Base-by-base conservation (phyloP, 1,284 basidiomycete genomes). In the Xanthoconium separans region DNA sequence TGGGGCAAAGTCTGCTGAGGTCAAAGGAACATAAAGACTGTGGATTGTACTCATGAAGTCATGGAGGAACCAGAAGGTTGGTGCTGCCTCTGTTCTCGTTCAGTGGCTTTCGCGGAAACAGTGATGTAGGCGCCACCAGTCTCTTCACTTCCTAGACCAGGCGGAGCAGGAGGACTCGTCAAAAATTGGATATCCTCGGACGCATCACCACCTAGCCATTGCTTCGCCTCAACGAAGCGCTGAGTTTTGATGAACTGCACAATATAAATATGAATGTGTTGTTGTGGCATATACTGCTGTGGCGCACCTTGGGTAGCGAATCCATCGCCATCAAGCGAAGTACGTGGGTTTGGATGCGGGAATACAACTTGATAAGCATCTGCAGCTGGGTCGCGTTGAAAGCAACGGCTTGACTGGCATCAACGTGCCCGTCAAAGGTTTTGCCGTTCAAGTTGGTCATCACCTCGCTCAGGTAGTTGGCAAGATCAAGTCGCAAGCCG, bases 261-360 rank as follows among this genome's bases (percentile, higher is more conserved):
- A 55, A 48, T 45, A 27, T 44, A 46, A 55, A 45, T 51, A 50
- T 55, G 39, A 40, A 29, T 7, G 55, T 40, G 12, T 50, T 31
- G 42, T 48, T 49, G 31, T 3, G 27, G 13, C 27, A 29, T 33
- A 42, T 55, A 27, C 33, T 6, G 49, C 36, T 37, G 49, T 16
- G 13, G 65, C 80, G 50, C 62, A 91, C 92, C 83, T 95, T 95
- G 20, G 95, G 95, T 29, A 98, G 90, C 9, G 95, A 98, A 72
- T 99, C 96, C 53, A 94, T 97, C 9, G 96, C 95, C 92, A 99
- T 97, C 61, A 98, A 73, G 50, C 95, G 83, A 80, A 98, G 98
- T 62, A 98, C 95, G 70, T 98, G 95, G 37, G 83, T 89, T 75
- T 98, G 96, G 56, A 99, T 98, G 53, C 95, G 85, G 73, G 96